Evolutionary conservation across 352 stramenopile genomes (phyloP).

Genomic region (Phytophthora megakarya): DNA sequence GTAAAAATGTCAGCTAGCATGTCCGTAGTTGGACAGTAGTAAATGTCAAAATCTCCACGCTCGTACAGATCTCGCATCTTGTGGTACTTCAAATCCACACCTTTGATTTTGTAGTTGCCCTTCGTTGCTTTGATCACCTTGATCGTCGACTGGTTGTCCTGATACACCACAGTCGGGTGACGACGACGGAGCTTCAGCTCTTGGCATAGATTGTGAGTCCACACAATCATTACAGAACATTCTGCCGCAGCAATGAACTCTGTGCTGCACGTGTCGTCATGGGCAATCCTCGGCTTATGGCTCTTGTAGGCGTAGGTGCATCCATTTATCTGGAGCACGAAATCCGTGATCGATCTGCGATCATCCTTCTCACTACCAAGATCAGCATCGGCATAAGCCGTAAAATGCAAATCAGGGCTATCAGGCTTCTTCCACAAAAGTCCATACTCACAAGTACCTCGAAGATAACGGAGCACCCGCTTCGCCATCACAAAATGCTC

Average conservation of each 20-base stretch:
- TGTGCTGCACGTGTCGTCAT: constrained; percentile 5
- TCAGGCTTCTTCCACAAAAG: constrained; percentile 2
- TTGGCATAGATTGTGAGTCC: constrained; percentile 15
- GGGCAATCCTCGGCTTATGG: constrained; percentile 4
- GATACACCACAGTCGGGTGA: constrained; percentile 9
- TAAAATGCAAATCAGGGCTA: constrained; percentile 13
- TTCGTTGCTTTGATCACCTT: constrained; percentile 20
- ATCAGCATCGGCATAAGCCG: constrained; percentile 13
- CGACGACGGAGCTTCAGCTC: constrained; percentile 6
- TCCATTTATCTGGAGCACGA: constrained; percentile 15
- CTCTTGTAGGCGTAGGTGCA: constrained; percentile 14
- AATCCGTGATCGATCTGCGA: constrained; percentile 6
- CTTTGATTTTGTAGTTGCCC: constrained; percentile 17
- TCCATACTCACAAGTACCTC: constrained; percentile 6
- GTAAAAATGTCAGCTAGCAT: constrained; percentile 21
- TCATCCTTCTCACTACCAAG: constrained; percentile 14
- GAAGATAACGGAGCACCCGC: neutral
- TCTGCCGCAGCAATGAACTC: constrained; percentile 4
- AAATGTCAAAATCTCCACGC: constrained; percentile 7
- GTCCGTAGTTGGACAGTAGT: constrained; percentile 14
- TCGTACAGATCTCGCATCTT: constrained; percentile 11
- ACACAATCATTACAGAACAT: constrained; percentile 12
- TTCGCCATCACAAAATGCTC: constrained; percentile 17
- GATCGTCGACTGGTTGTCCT: constrained; percentile 16
- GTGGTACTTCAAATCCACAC: constrained; percentile 18